Base-by-base conservation (phyloP, 2,329 filamentous ascomycete genomes). In the Clarireedia sp. region DNA sequence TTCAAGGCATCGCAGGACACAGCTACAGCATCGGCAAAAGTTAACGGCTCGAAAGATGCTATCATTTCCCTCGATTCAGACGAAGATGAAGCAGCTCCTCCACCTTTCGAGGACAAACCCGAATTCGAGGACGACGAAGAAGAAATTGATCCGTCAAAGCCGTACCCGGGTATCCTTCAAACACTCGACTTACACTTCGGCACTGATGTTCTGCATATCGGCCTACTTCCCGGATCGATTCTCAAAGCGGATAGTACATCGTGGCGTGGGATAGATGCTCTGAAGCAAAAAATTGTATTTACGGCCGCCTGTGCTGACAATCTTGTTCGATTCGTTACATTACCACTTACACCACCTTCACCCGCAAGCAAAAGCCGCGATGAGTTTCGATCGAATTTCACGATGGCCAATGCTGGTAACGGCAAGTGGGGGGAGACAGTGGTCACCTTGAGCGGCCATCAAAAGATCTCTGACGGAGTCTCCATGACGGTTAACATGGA, bases 21-120 rank as follows among this genome's bases (percentile, higher is more conserved):
- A 1, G 57, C 64, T 16, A 60, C 65, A 47, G 52, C 56, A 6
- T 58, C 64, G 48, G 70, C 70, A 56, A 80, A 79, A 60, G 72
- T 74, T 47, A 84, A 83, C 60, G 81, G 81, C 12, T 62, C 70
- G 0, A 75, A 77, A 17, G 79, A 82, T 63, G 72, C 75, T 3
- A 74, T 85, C 26, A 83, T 85, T 77, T 74, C 83, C 16, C 76
- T 85, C 53, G 82, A 85, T 63, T 84, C 80, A 1, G 82, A 85
- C 61, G 80, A 83, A 7, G 81, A 84, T 29, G 75, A 75, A 9
- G 38, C 58, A 2, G 57, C 70, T 50, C 60, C 69, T 21, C 57
- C 66, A 10, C 51, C 67, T 21, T 77, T 74, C 51, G 74, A 77
- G 54, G 79, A 84, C 64, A 77, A 76, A 55, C 78, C 81, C 7